A percentile compares a stretch with the other conserved stretches of the same genome.
Conservation (phyloP, 1,284 basidiomycete genomes). For the Apiotrichum akiyoshidainum region DNA sequence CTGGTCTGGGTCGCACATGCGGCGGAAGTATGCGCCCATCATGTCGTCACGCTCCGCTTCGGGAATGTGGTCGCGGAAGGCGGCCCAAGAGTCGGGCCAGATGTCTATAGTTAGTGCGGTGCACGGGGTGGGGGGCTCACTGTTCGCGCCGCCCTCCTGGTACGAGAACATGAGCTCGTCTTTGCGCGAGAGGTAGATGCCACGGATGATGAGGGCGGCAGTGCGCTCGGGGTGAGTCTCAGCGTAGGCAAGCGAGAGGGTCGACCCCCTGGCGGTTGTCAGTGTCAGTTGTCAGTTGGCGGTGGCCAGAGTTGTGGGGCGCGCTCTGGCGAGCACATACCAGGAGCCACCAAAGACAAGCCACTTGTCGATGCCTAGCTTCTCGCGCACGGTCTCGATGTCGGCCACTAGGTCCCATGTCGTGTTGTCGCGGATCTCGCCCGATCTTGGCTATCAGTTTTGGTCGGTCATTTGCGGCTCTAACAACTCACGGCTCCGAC, state of each 20-base stretch:
- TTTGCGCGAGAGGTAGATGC: constrained; percentile 82
- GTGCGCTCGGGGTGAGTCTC: constrained; percentile 80
- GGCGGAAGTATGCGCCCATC: constrained; percentile 69
- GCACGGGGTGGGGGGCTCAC: constrained; percentile 18
- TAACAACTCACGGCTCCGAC: constrained; percentile 63
- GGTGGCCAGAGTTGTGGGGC: neutral
- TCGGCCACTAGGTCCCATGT: constrained; percentile 93
- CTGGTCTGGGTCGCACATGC: constrained; percentile 68
- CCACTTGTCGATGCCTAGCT: constrained; percentile 74
- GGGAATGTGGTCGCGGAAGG: constrained; percentile 75
- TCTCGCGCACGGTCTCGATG: constrained; percentile 73
- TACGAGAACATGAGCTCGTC: constrained; percentile 91
- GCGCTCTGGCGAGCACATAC: constrained; percentile 55
- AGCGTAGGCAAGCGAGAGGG: constrained; percentile 79
- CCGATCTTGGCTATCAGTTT: constrained; percentile 57
- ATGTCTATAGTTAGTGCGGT: constrained; percentile 45
- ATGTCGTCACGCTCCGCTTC: constrained; percentile 73
- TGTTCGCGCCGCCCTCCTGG: constrained; percentile 56
- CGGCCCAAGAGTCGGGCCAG: constrained; percentile 86
- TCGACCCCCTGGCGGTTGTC: constrained; percentile 66
- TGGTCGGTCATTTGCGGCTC: neutral
- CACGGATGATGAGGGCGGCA: constrained; percentile 74
- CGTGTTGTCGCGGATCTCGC: constrained; percentile 79
- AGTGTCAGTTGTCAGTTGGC: neutral
- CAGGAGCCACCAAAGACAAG: constrained; percentile 89